Evolutionary conservation across 805 yeast genomes (phyloP).

Genomic region (Cyberlindnera lachancei): DNA sequence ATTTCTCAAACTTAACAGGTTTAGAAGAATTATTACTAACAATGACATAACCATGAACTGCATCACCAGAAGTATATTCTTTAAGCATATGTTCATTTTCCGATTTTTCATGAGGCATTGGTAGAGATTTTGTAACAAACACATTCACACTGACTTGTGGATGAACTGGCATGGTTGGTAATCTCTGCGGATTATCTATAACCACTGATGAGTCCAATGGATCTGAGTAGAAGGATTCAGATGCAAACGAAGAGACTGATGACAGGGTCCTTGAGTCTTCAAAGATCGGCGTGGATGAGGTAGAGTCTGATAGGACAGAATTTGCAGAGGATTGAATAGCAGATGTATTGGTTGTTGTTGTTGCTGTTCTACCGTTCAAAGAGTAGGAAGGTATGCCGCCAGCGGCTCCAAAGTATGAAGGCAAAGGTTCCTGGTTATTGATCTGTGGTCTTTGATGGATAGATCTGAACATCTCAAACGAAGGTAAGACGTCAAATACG

Average conservation of each 20-base stretch:
- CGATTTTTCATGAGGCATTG: constrained; percentile 31
- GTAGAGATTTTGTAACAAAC: constrained; percentile 43
- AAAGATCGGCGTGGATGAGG: constrained; percentile 1
- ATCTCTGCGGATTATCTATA: constrained; percentile 42
- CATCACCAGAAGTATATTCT: constrained; percentile 65
- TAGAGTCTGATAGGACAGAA: neutral
- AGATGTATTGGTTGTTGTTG: constrained; percentile 26
- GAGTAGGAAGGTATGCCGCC: no score
- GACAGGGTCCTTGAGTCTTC: no score
- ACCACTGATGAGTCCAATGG: constrained; percentile 26
- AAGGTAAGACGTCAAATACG: constrained; percentile 51
- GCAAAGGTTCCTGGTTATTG: neutral
- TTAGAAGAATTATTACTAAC: constrained; percentile 39
- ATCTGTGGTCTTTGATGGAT: constrained; percentile 16
- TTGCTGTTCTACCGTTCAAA: constrained; percentile 30
- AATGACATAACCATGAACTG: constrained; percentile 49
- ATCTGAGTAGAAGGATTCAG: neutral
- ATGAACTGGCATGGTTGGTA: constrained; percentile 26
- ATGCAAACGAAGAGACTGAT: neutral
- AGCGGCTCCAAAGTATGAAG: constrained; percentile 2
- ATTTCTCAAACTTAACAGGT: constrained; percentile 54
- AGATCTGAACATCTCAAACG: constrained; percentile 60
- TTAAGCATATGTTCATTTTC: constrained; percentile 30
- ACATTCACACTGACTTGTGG: constrained; percentile 41
- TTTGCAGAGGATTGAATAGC: neutral